phyloP scores from a whole-genome alignment of 768 basidiomycete species.

The Serendipita indica region DNA sequence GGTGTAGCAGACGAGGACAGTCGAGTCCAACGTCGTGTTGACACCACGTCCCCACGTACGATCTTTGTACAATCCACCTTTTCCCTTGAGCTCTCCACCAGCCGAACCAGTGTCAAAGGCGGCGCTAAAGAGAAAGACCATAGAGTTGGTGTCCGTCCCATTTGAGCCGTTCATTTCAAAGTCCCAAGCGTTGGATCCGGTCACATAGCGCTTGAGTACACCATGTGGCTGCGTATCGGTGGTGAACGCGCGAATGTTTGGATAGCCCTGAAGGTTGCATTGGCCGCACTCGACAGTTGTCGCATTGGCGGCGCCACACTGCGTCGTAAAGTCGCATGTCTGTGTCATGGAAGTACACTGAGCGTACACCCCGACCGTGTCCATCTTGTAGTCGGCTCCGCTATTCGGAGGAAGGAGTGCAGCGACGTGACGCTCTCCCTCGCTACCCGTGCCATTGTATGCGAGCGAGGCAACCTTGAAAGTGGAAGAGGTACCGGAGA shows the following conservation, averaged over 20 bases:
- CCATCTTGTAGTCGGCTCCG: background rate
- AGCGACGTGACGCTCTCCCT: background rate
- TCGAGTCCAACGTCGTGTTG: background rate
- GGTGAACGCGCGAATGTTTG: background rate
- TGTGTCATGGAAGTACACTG: background rate
- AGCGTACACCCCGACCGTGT: background rate
- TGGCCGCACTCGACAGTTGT: background rate
- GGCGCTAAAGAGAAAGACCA: background rate
- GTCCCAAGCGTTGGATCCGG: slow-evolving; percentile 3
- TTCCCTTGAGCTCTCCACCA: background rate
- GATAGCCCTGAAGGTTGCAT: background rate
- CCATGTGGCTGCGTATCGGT: background rate
- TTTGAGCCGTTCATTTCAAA: slow-evolving; percentile 4
- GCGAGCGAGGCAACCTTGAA: background rate
- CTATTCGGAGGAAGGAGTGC: background rate
- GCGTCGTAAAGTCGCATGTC: slow-evolving; percentile 1
- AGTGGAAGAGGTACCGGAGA: background rate
- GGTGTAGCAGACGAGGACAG: background rate
- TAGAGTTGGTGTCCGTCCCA: background rate
- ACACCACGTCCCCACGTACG: background rate
- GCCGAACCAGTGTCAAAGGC: background rate
- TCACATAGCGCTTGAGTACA: slow-evolving; percentile 5
- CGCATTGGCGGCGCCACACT: background rate
- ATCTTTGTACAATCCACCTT: background rate
- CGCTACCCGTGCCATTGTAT: no score